Evolutionary conservation across 139 green algal species (phyloP), one percentile per base, ranked within the genome.

Genomic region (Picochlorum sp.): DNA sequence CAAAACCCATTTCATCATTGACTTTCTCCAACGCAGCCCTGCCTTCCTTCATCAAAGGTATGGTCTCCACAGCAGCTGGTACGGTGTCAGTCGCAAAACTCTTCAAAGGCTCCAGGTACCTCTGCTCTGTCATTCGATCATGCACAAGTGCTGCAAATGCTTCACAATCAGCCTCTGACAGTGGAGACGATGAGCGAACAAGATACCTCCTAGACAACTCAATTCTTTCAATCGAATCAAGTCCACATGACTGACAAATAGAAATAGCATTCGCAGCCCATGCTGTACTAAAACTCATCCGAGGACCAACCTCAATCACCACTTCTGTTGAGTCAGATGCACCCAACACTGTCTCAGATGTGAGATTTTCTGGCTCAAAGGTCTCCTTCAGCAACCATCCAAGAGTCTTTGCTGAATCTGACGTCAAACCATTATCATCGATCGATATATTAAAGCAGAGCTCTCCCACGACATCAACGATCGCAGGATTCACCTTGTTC

Each of bases 251-350:
- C 21, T 71, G 52, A 67, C 90, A 98, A 70, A 99, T 97, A 67
- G 85, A 95, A n/a, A 96, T 83, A 9, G 90, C 94, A 74, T 99
- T 99, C 65, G 94, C 84, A 52, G 84, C 95, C 81, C 87, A 98
- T 21, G 94, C 94, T 10, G 94, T 96, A 24, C 75, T 83, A 80
- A 98, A 99, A 77, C 72, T 91, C 78, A 92, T 84, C 68, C 94
- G 83, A 4, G 94, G 94, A 3, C 94, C 94, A 38, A 82, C 78
- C 78, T 90, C 81, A 28, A 83, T 65, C 4, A 81, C 68, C 21
- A 72, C 72, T 4, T 67, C 70, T 13, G 10, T 34, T 4, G n/a
- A 6, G 44, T 62, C 26, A 1, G 26, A 51, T 26, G 59, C 7
- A 6, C 52, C n/a, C 28, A 94, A 80, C 30, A 67, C 59, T 16